These are phyloP conservation scores for Mucor irregularis DNA, from an alignment of 371 early-diverging fungal species.

Conservation along the genomic window DNA sequence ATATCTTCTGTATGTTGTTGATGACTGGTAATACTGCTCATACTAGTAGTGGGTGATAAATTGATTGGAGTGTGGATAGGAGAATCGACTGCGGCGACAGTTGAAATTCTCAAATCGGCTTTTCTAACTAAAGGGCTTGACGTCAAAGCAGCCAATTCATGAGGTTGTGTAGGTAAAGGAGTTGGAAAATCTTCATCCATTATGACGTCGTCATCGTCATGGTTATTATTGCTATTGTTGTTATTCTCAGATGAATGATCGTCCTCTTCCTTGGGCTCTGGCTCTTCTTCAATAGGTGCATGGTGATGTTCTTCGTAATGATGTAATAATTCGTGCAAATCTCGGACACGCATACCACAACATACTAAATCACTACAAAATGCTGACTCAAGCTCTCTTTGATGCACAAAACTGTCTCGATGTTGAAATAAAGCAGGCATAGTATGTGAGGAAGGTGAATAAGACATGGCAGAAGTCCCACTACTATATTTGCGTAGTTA, in stretches of 20 bases:
- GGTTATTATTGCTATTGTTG: slow-evolving; percentile 4
- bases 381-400: slow-evolving; percentile 80
- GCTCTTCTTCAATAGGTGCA: slow-evolving; percentile 74
- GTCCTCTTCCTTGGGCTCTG: slow-evolving; percentile 26
- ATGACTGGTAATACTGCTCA: not conserved
- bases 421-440: slow-evolving; percentile 46
- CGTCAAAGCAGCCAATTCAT: slow-evolving; percentile 21
- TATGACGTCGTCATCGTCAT: slow-evolving; percentile 14
- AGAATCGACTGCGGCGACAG: not conserved
- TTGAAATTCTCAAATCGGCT: not conserved
- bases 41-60: not conserved
- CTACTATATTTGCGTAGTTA: not conserved
- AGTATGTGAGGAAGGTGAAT: slow-evolving; percentile 28
- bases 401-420: slow-evolving; percentile 64
- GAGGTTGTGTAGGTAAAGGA: slow-evolving; percentile 23
- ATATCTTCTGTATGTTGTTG: slow-evolving; percentile 25
- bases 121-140: slow-evolving; percentile 18
- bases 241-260: no score
- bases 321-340: slow-evolving; percentile 88
- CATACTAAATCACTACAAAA: slow-evolving; percentile 92
- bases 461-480: slow-evolving; percentile 19
- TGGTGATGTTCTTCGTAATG: slow-evolving; percentile 94
- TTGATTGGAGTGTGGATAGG: not conserved
- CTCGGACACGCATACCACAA: slow-evolving; percentile 81
- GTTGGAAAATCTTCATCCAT: slow-evolving; percentile 13